Percentiles rank a stretch among this genome's conserved stretches.
phyloP scores from a whole-genome alignment of 805 yeast genomes.

The Spathaspora hagerdaliae region DNA sequence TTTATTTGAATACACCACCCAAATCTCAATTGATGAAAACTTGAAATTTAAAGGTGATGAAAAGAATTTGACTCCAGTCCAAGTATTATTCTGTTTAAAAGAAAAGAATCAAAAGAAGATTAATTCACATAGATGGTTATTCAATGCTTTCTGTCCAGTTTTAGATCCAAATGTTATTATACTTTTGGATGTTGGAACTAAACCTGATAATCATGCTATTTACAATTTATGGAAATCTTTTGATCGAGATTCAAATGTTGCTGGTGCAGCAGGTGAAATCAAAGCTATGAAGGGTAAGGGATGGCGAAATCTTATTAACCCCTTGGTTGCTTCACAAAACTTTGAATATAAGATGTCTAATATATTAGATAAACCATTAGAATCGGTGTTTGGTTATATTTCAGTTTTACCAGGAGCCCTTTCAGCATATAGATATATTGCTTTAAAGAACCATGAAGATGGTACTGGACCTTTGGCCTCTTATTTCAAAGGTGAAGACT shows the following conservation, averaged over 20 bases:
- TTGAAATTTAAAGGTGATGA: slow-evolving; percentile 87
- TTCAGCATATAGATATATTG: slow-evolving; percentile 89
- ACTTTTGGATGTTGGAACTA: slow-evolving; percentile 94
- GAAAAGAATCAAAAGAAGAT: slow-evolving; percentile 91
- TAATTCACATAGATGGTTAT: slow-evolving; percentile 97
- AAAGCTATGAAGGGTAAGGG: slow-evolving; percentile 91
- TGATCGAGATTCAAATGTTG: slow-evolving; percentile 93
- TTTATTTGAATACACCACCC: slow-evolving; percentile 93
- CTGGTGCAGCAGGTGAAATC: slow-evolving; percentile 98
- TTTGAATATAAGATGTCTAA: slow-evolving; percentile 98
- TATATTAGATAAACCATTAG: slow-evolving; percentile 90
- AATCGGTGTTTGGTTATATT: slow-evolving; percentile 88
- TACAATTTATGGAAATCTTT: slow-evolving; percentile 97
- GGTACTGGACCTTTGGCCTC: slow-evolving; percentile 91
- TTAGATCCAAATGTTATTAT: slow-evolving; percentile 89
- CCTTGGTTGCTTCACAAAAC: slow-evolving; percentile 92
- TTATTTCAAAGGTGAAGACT: slow-evolving; percentile 83
- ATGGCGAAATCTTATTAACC: slow-evolving; percentile 78
- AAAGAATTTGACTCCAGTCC: slow-evolving; percentile 91
- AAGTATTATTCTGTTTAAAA: slow-evolving; percentile 85
- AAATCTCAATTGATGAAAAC: slow-evolving; percentile 85
- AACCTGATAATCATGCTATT: slow-evolving; percentile 82
- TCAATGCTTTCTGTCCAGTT: slow-evolving; percentile 90
- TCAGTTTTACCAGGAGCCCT: slow-evolving; percentile 94
- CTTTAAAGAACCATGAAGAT: slow-evolving; percentile 76